Percentiles rank a stretch among this genome's conserved stretches.
These are phyloP conservation scores for Sporobolomyces phaffii DNA, from an alignment of 768 basidiomycete species.

Conservation along the genomic window DNA sequence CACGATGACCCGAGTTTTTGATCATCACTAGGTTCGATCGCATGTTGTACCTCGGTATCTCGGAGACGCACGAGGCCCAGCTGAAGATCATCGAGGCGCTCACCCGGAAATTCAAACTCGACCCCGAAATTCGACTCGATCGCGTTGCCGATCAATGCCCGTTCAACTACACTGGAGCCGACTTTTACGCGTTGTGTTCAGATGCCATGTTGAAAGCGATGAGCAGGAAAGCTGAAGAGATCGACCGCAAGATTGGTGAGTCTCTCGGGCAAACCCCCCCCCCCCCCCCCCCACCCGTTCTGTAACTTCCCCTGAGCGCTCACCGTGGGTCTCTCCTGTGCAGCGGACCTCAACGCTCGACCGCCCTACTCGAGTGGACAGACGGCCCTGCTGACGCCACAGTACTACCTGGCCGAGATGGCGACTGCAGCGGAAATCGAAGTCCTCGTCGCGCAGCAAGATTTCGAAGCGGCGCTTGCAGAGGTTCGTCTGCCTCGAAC, in stretches of 20 bases:
- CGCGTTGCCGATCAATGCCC: slow-evolving; percentile 67
- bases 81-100: slow-evolving; percentile 78
- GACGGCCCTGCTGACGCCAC: slow-evolving; percentile 68
- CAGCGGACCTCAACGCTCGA: slow-evolving; percentile 52
- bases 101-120: slow-evolving; percentile 83
- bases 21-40: slow-evolving; percentile 89
- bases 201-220: slow-evolving; percentile 95
- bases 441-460: slow-evolving; percentile 65
- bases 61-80: slow-evolving; percentile 76
- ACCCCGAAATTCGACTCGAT: slow-evolving; percentile 60
- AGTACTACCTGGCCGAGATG: slow-evolving; percentile 82
- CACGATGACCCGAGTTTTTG: too few species aligned
- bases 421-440: slow-evolving; percentile 63
- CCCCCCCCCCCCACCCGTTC: background rate
- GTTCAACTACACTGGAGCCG: slow-evolving; percentile 93
- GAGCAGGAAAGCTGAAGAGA: slow-evolving; percentile 70
- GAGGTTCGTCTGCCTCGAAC: slow-evolving; percentile 50
- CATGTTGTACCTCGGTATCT: slow-evolving; percentile 91
- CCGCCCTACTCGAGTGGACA: slow-evolving; percentile 47
- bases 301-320: background rate
- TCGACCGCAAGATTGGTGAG: slow-evolving; percentile 71
- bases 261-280: background rate
- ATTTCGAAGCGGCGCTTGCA: slow-evolving; percentile 68
- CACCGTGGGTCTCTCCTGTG: too few species aligned
- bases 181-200: slow-evolving; percentile 94